A percentile compares a stretch with the other conserved stretches of the same genome.
Conservation (phyloP, 148 eudicot species). For the Talinum fruticosum region DNA sequence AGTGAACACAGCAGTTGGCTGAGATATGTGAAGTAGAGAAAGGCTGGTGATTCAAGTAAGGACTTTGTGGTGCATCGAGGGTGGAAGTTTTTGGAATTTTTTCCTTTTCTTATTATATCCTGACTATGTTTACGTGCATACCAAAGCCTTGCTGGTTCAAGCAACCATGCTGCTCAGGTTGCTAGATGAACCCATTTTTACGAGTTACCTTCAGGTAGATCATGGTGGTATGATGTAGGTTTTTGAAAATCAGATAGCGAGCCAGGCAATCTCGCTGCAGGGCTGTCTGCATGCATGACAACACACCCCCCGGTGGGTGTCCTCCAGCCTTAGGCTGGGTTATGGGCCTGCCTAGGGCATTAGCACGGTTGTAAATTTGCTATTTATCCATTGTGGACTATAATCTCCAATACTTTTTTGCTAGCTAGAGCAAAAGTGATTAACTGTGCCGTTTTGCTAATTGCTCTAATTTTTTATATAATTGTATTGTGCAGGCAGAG, state of each 20-base stretch:
- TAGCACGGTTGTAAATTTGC: too few species aligned
- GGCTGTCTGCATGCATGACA: too few species aligned
- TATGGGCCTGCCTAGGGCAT: too few species aligned
- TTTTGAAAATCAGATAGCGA: too few species aligned
- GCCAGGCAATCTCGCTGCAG: too few species aligned
- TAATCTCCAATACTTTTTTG: too few species aligned
- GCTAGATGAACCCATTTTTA: background rate
- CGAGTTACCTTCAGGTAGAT: background rate
- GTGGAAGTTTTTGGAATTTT: background rate
- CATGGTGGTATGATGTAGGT: background rate
- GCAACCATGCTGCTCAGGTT: background rate
- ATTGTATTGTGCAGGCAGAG: constrained; percentile 62
- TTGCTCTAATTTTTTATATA: background rate
- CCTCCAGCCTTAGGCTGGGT: too few species aligned
- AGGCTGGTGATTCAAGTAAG: background rate
- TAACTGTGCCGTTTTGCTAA: background rate
- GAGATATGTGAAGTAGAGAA: background rate
- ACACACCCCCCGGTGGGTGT: too few species aligned
- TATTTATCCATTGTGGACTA: too few species aligned
- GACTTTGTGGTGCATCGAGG: background rate
- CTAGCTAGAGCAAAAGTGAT: too few species aligned
- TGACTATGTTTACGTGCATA: too few species aligned
- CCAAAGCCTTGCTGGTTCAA: background rate
- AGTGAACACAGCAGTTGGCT: background rate
- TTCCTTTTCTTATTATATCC: background rate